Conservation (phyloP, 2,329 filamentous ascomycete genomes). For the Drechslera avenae region DNA sequence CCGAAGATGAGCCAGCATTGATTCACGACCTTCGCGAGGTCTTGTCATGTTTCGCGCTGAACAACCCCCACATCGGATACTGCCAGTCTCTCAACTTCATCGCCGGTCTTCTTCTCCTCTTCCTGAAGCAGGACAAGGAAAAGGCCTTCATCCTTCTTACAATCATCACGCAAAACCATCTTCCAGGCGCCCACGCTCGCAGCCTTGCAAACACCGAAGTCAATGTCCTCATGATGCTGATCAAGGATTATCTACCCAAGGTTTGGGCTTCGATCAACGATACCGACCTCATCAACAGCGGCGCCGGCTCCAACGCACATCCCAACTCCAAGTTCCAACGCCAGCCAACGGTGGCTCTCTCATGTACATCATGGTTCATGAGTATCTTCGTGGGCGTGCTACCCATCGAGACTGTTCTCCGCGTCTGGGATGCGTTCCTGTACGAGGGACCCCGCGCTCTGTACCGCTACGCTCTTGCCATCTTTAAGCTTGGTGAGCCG, state of each 20-base stretch:
- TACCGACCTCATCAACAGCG: slow-evolving; percentile 58
- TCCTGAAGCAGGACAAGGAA: slow-evolving; percentile 80
- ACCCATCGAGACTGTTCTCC: slow-evolving; percentile 86
- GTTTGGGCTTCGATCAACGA: slow-evolving; percentile 91
- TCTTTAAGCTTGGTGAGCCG: slow-evolving; percentile 85
- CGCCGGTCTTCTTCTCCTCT: slow-evolving; percentile 84
- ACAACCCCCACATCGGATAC: slow-evolving; percentile 91
- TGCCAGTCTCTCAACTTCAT: slow-evolving; percentile 97
- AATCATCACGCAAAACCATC: slow-evolving; percentile 84
- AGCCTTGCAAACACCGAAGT: slow-evolving; percentile 92
- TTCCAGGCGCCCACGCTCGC: slow-evolving; percentile 90
- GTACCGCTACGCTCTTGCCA: slow-evolving; percentile 86
- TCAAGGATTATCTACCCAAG: slow-evolving; percentile 79
- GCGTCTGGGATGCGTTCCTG: slow-evolving; percentile 95
- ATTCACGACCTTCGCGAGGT: slow-evolving; percentile 83
- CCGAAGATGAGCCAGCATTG: slow-evolving; percentile 70
- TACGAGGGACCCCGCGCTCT: slow-evolving; percentile 94
- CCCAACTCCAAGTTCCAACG: slow-evolving; percentile 51
- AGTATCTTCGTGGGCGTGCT: slow-evolving; percentile 92
- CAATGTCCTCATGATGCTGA: slow-evolving; percentile 85
- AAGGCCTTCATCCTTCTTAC: slow-evolving; percentile 92
- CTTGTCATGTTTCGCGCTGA: slow-evolving; percentile 84
- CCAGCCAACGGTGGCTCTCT: slow-evolving; percentile 87
- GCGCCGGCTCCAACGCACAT: slow-evolving; percentile 42
- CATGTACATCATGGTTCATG: slow-evolving; percentile 98